Evolutionary conservation across 2,329 filamentous ascomycete species (phyloP).

Genomic region (Colletotrichum euphorbiae): DNA sequence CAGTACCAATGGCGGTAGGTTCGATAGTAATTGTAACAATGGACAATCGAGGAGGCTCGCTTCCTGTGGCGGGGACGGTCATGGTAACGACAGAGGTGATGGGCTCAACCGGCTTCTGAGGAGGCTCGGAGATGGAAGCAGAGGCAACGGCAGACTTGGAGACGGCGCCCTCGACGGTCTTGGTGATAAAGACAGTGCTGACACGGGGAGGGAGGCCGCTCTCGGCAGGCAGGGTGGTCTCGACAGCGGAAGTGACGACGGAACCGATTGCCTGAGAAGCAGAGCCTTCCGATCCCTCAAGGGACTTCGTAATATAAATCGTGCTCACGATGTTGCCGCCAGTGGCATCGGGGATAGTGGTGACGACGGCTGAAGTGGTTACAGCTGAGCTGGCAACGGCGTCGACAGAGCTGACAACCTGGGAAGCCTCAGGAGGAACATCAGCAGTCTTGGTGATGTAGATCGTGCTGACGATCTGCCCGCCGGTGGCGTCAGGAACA

Average conservation of each 20-base stretch:
- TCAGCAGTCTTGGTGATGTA: conserved; percentile 22
- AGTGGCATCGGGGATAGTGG: conserved; percentile 15
- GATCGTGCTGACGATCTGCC: conserved; percentile 23
- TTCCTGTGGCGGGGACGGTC: conserved; percentile 28
- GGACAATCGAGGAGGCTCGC: conserved; percentile 22
- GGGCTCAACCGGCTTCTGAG: conserved; percentile 26
- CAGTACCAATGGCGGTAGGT: conserved; percentile 26
- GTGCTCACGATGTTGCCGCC: conserved; percentile 13
- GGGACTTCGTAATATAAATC: conserved; percentile 24
- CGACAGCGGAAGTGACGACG: conserved; percentile 20
- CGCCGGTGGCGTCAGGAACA: neutral
- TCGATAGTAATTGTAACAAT: conserved; percentile 38
- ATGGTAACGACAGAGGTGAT: conserved; percentile 38
- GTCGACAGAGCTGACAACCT: conserved; percentile 5
- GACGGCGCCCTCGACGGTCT: conserved; percentile 1
- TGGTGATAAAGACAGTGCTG: conserved; percentile 24
- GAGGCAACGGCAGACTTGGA: conserved; percentile 8
- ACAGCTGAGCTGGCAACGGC: conserved; percentile 10
- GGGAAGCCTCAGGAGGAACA: neutral
- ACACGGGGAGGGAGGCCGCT: conserved; percentile 14
- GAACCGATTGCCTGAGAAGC: conserved; percentile 5
- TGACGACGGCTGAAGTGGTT: conserved; percentile 20
- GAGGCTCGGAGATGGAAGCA: neutral
- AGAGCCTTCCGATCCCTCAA: neutral
- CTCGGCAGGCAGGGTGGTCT: conserved; percentile 26